phyloP scores from a whole-genome alignment of 257 asterid genomes.

The Jacaranda mimosifolia region DNA sequence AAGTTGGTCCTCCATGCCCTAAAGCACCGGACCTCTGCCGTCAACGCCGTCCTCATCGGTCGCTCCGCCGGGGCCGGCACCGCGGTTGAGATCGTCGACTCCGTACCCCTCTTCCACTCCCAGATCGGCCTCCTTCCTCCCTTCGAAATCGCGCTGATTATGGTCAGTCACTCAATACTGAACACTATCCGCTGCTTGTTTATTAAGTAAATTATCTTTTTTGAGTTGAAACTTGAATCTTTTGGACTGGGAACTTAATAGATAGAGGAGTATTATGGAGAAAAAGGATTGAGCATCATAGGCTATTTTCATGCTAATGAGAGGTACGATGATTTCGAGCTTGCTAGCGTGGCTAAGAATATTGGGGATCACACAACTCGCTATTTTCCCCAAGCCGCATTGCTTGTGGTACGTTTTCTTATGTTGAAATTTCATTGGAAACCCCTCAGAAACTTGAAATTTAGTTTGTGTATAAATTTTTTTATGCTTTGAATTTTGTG shows the following conservation, averaged over 20 bases:
- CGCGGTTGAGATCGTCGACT: conserved; percentile 77
- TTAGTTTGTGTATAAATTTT: background rate
- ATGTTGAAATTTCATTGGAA: background rate
- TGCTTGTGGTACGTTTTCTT: conserved; percentile 76
- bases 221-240: conserved; percentile 8
- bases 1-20: conserved; percentile 93
- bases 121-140: conserved; percentile 94
- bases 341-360: conserved; percentile 78
- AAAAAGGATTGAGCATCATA: conserved; percentile 80
- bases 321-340: conserved; percentile 82
- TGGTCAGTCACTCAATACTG: conserved; percentile 55
- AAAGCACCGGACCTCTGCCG: conserved; percentile 86
- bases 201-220: background rate
- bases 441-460: background rate
- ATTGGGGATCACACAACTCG: conserved; percentile 88
- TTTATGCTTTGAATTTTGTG: conserved; percentile 27
- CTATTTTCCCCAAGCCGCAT: conserved; percentile 88
- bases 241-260: conserved; percentile 35
- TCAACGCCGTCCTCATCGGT: conserved; percentile 91
- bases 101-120: conserved; percentile 94
- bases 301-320: conserved; percentile 98
- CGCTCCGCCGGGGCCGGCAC: conserved; percentile 58
- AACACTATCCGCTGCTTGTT: conserved; percentile 9
- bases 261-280: conserved; percentile 89
- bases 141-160: conserved; percentile 89